phyloP scores from a whole-genome alignment of 805 yeast genomes.

The Jamesozyma spencerorum region DNA sequence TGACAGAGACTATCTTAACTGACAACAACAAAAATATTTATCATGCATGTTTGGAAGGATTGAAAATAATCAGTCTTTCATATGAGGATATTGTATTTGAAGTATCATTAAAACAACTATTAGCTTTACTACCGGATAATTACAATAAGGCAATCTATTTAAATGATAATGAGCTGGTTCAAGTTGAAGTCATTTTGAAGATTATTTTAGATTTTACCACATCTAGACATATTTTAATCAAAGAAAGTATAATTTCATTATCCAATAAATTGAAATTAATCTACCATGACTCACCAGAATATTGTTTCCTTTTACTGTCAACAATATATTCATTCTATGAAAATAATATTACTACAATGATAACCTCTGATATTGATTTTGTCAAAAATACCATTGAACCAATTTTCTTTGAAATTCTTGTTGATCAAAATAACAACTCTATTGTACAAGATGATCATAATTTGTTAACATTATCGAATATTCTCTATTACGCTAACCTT shows the following conservation, averaged over 20 bases:
- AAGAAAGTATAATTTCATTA: constrained; percentile 22
- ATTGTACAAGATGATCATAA: constrained; percentile 21
- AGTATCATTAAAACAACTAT: constrained; percentile 42
- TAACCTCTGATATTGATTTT: constrained; percentile 8
- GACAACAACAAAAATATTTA: constrained; percentile 45
- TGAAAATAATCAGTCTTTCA: constrained; percentile 35
- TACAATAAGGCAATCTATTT: constrained; percentile 23
- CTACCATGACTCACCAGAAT: constrained; percentile 13
- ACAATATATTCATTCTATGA: constrained; percentile 22
- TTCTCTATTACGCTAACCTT: constrained; percentile 30
- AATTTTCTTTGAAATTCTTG: constrained; percentile 9
- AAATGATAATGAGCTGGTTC: constrained; percentile 18
- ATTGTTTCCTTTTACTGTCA: constrained; percentile 23
- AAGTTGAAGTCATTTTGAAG: constrained; percentile 30
- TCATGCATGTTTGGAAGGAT: constrained; percentile 44
- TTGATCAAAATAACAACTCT: constrained; percentile 3
- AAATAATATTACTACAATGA: constrained; percentile 14
- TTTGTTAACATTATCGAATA: constrained; percentile 24
- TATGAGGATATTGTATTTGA: constrained; percentile 37
- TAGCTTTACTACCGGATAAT: constrained; percentile 43
- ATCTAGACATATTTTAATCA: constrained; percentile 23
- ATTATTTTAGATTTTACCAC: constrained; percentile 29
- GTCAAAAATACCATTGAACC: constrained; percentile 18
- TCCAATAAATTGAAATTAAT: constrained; percentile 11
- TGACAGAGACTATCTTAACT: constrained; percentile 51